Evolutionary conservation across 495 filamentous ascomycete genomes (phyloP).

Genomic region (Articulospora tetracladia): DNA sequence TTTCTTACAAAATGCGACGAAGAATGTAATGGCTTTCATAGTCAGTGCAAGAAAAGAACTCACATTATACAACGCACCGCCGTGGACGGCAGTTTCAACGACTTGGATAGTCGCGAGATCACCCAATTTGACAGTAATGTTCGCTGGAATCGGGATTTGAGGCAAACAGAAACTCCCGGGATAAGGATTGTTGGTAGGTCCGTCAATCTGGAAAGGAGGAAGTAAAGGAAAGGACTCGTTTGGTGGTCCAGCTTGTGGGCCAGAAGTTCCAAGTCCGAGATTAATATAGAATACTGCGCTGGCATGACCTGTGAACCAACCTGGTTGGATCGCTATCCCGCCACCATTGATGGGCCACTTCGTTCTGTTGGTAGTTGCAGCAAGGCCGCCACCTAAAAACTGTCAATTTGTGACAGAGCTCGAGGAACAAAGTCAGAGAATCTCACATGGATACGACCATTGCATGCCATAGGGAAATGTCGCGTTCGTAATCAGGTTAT

Average conservation of each 20-base stretch:
- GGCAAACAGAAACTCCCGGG: constrained; percentile 85
- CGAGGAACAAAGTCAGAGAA: no score
- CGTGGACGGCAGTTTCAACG: constrained; percentile 84
- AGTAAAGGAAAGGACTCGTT: constrained; percentile 90
- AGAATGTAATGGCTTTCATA: no score
- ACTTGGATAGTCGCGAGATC: constrained; percentile 95
- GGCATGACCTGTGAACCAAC: constrained; percentile 91
- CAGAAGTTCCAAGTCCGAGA: constrained; percentile 75
- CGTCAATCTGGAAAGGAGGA: constrained; percentile 78
- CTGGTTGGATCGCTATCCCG: constrained; percentile 78
- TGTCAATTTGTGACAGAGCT: constrained; percentile 9
- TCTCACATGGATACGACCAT: constrained; percentile 97
- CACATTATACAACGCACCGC: no score
- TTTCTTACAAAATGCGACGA: no score
- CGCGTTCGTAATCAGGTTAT: constrained; percentile 81
- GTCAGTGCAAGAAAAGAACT: no score
- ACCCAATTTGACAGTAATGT: constrained; percentile 67
- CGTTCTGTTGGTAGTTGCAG: constrained; percentile 75
- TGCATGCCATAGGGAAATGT: constrained; percentile 91
- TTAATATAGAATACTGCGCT: constrained; percentile 91
- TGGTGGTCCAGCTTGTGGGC: constrained; percentile 53
- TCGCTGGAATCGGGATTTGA: constrained; percentile 80
- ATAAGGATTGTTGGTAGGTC: constrained; percentile 77
- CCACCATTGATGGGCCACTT: constrained; percentile 88
- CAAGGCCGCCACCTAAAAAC: constrained; percentile 76